These are phyloP conservation scores for Flaveria linearis DNA, from an alignment of 129 eudicot species.

Conservation along the genomic window DNA sequence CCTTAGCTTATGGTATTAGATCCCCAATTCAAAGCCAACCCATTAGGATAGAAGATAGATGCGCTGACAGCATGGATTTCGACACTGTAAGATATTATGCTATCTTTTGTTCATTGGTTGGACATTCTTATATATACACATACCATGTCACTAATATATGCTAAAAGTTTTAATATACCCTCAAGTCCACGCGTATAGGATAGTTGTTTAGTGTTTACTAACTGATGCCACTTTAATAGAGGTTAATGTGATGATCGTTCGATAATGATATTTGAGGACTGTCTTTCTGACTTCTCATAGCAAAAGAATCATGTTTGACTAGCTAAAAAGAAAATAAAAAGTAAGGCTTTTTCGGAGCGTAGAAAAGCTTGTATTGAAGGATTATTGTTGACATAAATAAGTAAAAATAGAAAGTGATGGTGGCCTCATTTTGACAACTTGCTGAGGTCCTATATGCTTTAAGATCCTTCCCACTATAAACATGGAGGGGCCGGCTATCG, in stretches of 20 bases:
- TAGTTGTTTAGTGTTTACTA: constrained; percentile 9
- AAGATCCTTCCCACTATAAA: constrained; percentile 46
- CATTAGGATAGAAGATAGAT: constrained; percentile 56
- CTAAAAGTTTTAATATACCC: constrained; percentile 8
- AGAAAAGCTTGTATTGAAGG: constrained; percentile 12
- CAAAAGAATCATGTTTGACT: constrained; percentile 37
- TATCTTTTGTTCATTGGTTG: constrained; percentile 29
- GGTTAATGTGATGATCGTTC: not conserved
- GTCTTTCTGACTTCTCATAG: constrained; percentile 31
- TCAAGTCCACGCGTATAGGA: constrained; percentile 11
- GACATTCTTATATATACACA: constrained; percentile 27
- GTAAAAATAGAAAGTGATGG: constrained; percentile 26
- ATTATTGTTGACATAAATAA: constrained; percentile 24
- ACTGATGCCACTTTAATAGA: constrained; percentile 17
- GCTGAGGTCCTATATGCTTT: constrained; percentile 30
- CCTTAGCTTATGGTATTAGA: constrained; percentile 56
- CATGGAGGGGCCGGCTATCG: constrained; percentile 38
- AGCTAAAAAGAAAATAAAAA: constrained; percentile 25
- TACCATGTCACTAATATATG: constrained; percentile 19
- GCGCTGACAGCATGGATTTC: constrained; percentile 43
- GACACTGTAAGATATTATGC: constrained; percentile 43
- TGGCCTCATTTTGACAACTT: constrained; percentile 44
- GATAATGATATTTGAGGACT: constrained; percentile 24
- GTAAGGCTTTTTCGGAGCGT: constrained; percentile 20
- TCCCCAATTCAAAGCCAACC: constrained; percentile 41